Conservation (phyloP, 495 filamentous ascomycete species). For the Penicillium longicatenatum region DNA sequence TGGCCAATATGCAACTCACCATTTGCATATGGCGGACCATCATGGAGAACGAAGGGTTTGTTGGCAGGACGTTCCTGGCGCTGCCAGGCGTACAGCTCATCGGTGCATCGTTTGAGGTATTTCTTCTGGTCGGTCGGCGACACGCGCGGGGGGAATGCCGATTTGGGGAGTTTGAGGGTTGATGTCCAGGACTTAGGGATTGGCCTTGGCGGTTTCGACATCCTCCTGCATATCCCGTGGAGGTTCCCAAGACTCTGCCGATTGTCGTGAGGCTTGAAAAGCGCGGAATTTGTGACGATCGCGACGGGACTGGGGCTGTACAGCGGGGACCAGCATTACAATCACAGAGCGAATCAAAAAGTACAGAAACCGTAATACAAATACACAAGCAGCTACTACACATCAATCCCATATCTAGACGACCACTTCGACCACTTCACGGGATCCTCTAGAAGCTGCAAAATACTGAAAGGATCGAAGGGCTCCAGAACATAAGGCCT, state of each 20-base stretch:
- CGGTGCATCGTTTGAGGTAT: slow-evolving; percentile 78
- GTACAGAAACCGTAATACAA: not conserved
- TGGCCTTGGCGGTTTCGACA: slow-evolving; percentile 50
- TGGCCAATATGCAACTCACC: slow-evolving; percentile 94
- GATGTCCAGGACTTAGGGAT: slow-evolving; percentile 58
- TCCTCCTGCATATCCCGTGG: slow-evolving; percentile 45
- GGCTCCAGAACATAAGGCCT: too few relatives aligned
- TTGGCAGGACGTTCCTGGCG: slow-evolving; percentile 56
- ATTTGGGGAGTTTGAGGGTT: slow-evolving; percentile 61
- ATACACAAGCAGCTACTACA: not conserved
- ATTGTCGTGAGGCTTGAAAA: slow-evolving; percentile 7
- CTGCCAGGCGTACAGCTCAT: slow-evolving; percentile 91
- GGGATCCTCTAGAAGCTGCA: not conserved
- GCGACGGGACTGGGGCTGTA: not conserved
- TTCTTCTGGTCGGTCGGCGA: slow-evolving; percentile 52
- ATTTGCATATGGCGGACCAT: slow-evolving; percentile 97
- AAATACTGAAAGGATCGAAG: not conserved
- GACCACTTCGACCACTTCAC: not conserved
- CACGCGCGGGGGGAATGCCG: slow-evolving; percentile 58
- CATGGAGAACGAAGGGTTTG: slow-evolving; percentile 78
- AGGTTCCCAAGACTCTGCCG: slow-evolving; percentile 3
- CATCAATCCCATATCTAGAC: not conserved
- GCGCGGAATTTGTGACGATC: not conserved
- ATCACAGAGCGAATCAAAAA: not conserved
- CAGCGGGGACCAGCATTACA: not conserved